Evolutionary conservation across 2,329 filamentous ascomycete species (phyloP).

Genomic region (Tolypocladium ophioglossoides): DNA sequence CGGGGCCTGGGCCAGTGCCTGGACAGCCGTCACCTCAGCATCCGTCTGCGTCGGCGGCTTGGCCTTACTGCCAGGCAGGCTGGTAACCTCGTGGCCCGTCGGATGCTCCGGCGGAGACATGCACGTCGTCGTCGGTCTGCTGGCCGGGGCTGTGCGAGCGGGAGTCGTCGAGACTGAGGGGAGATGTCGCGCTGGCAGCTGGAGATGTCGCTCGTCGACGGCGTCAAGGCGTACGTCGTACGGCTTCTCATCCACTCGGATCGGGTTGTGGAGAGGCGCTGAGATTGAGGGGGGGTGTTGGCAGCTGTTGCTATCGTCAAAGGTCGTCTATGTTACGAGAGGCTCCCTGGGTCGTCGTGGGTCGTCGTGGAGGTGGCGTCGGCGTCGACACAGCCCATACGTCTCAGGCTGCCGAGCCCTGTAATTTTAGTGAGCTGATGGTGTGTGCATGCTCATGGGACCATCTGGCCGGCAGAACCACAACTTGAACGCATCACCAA

Average conservation of each 20-base stretch:
- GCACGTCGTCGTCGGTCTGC: conserved; percentile 10
- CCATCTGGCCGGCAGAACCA: too few relatives aligned
- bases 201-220: not conserved
- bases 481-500: too few relatives aligned
- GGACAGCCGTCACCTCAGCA: not conserved
- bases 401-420: not conserved
- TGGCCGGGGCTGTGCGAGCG: not conserved
- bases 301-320: not conserved
- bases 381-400: too few relatives aligned
- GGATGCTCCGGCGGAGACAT: conserved; percentile 26
- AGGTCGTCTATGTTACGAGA: not conserved
- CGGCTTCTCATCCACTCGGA: not conserved
- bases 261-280: not conserved
- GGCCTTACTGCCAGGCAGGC: conserved; percentile 1
- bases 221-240: not conserved
- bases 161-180: not conserved
- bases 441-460: too few relatives aligned
- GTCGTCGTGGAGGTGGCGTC: too few relatives aligned
- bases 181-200: not conserved
- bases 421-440: not conserved
- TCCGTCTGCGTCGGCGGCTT: not conserved
- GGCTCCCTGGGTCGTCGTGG: too few relatives aligned
- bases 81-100: conserved; percentile 12
- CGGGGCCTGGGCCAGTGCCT: not conserved
- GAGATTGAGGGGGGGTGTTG: not conserved